Evolutionary conservation across 2,329 filamentous ascomycete species (phyloP).

Genomic region (Pseudocercospora fijiensis): DNA sequence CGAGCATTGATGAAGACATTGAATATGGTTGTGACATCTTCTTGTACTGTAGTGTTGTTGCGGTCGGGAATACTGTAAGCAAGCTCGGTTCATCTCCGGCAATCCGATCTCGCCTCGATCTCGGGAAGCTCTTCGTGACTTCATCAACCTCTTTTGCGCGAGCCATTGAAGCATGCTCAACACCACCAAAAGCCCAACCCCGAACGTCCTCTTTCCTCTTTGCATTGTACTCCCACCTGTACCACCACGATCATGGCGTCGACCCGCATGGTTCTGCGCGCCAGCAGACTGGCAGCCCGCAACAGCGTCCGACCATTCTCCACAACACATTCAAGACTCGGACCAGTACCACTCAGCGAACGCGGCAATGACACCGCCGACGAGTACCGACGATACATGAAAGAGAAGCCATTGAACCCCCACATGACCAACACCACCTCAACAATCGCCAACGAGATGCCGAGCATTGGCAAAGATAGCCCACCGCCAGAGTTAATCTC

Average conservation of each 20-base stretch:
- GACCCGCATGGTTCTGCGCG: slow-evolving; percentile 47
- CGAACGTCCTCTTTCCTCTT: not conserved
- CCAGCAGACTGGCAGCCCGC: slow-evolving; percentile 44
- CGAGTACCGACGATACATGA: slow-evolving; percentile 57
- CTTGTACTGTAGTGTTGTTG: not conserved
- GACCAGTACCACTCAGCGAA: slow-evolving; percentile 45
- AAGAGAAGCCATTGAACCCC: slow-evolving; percentile 58
- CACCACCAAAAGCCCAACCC: not conserved
- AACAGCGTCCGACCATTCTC: slow-evolving; percentile 41
- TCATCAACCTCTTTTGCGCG: not conserved
- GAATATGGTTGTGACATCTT: no score
- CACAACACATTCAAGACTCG: slow-evolving; percentile 41
- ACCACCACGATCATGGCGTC: slow-evolving; percentile 45
- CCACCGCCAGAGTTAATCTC: slow-evolving; percentile 61
- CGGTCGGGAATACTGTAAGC: not conserved
- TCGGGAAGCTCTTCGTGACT: not conserved
- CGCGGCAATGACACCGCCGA: slow-evolving; percentile 54
- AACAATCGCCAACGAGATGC: slow-evolving; percentile 63
- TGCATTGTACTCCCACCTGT: not conserved
- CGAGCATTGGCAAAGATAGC: slow-evolving; percentile 56
- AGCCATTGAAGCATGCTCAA: not conserved
- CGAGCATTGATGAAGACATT: not conserved
- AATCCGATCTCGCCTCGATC: not conserved
- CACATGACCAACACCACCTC: slow-evolving; percentile 65
- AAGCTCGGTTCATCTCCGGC: not conserved